Conservation (phyloP, 2,329 filamentous ascomycete genomes). For the Fusarium nurragi region DNA sequence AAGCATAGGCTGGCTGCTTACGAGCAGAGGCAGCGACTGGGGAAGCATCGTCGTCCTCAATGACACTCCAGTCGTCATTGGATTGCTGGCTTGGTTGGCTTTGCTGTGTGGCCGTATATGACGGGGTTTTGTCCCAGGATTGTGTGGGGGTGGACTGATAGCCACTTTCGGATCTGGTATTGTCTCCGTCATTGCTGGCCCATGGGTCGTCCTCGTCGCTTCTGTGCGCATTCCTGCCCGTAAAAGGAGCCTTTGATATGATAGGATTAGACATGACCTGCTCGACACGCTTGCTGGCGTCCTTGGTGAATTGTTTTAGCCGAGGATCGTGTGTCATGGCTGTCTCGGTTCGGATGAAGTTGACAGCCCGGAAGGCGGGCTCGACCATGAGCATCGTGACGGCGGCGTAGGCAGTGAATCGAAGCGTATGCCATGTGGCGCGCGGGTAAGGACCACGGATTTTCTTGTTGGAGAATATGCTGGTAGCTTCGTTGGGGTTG, state of each 20-base stretch:
- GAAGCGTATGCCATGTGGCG: conserved; percentile 40
- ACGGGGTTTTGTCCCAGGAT: conserved; percentile 12
- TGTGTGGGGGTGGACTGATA: background rate
- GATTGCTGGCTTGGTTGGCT: conserved; percentile 8
- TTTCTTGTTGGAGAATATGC: conserved; percentile 42
- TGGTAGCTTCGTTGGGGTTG: conserved; percentile 44
- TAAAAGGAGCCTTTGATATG: conserved; percentile 11
- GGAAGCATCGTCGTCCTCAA: conserved; percentile 55
- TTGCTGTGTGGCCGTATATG: conserved; percentile 11
- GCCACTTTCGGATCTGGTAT: background rate
- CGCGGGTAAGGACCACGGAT: conserved; percentile 40
- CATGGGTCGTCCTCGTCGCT: conserved; percentile 17
- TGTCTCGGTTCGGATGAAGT: conserved; percentile 37
- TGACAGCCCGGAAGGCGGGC: conserved; percentile 40
- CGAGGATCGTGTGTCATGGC: conserved; percentile 38
- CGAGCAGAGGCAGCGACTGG: conserved; percentile 51
- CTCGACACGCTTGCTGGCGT: conserved; percentile 38
- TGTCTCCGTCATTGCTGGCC: conserved; percentile 5
- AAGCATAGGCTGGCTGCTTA: conserved; percentile 25
- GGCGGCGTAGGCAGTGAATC: conserved; percentile 41
- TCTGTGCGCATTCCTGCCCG: conserved; percentile 7
- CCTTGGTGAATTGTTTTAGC: conserved; percentile 38
- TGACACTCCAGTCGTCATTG: conserved; percentile 40
- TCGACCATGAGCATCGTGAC: conserved; percentile 44
- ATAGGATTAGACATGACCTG: conserved; percentile 34